These are phyloP conservation scores for Brassica cretica DNA, from an alignment of 345 rosid genomes.

Conservation along the genomic window DNA sequence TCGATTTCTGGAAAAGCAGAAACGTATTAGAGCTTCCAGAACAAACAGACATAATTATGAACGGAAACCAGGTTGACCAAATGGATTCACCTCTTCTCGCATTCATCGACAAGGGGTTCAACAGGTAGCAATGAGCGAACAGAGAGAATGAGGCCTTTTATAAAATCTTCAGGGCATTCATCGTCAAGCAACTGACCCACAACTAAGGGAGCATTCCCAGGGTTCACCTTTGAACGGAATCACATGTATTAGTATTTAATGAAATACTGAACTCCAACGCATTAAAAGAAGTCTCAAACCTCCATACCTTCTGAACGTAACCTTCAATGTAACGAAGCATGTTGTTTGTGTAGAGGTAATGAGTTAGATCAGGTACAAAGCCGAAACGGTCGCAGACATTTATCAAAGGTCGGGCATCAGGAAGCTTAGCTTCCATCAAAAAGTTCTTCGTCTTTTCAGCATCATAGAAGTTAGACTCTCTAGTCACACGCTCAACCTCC, in stretches of 20 bases:
- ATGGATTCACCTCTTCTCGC: conserved; percentile 71
- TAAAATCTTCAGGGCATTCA: too few species aligned
- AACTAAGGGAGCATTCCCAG: conserved; percentile 55
- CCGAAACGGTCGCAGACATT: conserved; percentile 99
- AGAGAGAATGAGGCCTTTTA: too few species aligned
- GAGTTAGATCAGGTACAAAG: conserved; percentile 94
- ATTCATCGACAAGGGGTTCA: conserved; percentile 83
- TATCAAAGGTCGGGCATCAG: conserved; percentile 52
- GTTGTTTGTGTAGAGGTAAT: conserved; percentile 69
- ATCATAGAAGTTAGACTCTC: conserved; percentile 66
- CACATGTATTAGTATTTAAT: not conserved
- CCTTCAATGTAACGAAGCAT: too few species aligned
- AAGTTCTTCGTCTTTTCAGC: conserved; percentile 96
- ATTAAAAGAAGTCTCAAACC: not conserved
- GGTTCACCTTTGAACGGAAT: conserved; percentile 71
- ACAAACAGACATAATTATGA: not conserved
- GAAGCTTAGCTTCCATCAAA: conserved; percentile 78
- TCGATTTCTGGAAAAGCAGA: conserved; percentile 71
- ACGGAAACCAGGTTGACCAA: conserved; percentile 5
- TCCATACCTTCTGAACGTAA: conserved; percentile 73
- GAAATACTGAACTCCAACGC: not conserved
- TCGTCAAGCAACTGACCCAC: too few species aligned
- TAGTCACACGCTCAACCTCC: conserved; percentile 99
- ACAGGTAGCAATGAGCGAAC: conserved; percentile 57
- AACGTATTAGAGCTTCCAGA: conserved; percentile 30